Evolutionary conservation across 1,139 yeast genomes (phyloP), one percentile per base, ranked within the genome.

Genomic region (Lodderomyces beijingensis): DNA sequence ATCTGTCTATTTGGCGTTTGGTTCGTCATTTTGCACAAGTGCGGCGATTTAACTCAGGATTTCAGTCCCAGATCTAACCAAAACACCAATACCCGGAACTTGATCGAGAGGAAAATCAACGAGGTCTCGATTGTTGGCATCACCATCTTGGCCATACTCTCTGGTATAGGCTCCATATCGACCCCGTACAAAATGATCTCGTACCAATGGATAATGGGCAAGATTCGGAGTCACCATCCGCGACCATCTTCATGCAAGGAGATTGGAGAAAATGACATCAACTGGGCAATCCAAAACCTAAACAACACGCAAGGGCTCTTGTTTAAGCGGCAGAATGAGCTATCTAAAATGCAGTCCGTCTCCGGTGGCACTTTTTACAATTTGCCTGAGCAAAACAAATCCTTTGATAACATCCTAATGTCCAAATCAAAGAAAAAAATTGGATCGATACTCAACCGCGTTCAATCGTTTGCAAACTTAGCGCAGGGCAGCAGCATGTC

Each of bases 121-220:
- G 75, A 82, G 40, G 59, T 84, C 3, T 79, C 85, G 2, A 69
- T 84, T 32, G 68, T 78, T 11, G 95, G 95, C 1, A 78, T 84
- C 16, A 76, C 86, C 1, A 60, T 79, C 25, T 79, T 83, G 70
- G 87, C 89, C 0, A 52, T 74, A 1, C 57, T 85, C 25, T 79
- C 88, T 2, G 94, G 93, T 0, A 63, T 84, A 28, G 91, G 91
- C 2, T 79, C 88, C 8, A 74, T 78, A 11, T 70, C 88, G n/a
- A 79, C 87, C 1, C 78, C 83, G 1, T 61, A 57, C 39, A 50
- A 51, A 25, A 33, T 45, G 14, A 45, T 50, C 19, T 23, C 25
- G 7, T 19, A 19, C 22, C 22, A 19, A 19, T 9, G 10, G 8
- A 19, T 19, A 19, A 10, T 23, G 14, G 21, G 21, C 10, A 10